phyloP scores from a whole-genome alignment of 805 yeast species.

The Ogataea neopini region DNA sequence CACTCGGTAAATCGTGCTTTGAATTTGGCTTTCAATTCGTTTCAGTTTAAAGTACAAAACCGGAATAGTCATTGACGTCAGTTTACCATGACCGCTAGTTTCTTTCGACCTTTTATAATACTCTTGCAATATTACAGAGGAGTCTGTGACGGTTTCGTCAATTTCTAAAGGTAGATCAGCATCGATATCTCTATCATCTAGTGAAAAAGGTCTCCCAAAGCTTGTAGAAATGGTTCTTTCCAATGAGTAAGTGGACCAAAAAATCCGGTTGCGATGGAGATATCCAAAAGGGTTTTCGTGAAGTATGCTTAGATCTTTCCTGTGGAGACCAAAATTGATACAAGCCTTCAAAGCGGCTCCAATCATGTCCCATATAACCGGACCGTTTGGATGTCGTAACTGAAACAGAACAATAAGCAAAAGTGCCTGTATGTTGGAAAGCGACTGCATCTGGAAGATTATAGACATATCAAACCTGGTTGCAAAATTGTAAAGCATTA shows the following conservation, averaged over 20 bases:
- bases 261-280: constrained; percentile 19
- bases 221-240: constrained; percentile 50
- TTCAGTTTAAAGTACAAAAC: constrained; percentile 15
- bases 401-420: constrained; percentile 17
- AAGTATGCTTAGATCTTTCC: constrained; percentile 14
- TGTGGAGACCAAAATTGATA: constrained; percentile 22
- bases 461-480: constrained; percentile 6
- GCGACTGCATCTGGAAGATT: constrained; percentile 10
- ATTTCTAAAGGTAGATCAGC: constrained; percentile 38
- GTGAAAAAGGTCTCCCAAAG: constrained; percentile 49
- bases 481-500: constrained; percentile 11
- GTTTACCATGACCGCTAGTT: background rate
- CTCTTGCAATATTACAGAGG: constrained; percentile 1
- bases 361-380: constrained; percentile 22
- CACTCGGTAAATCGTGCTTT: constrained; percentile 21
- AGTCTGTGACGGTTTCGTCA: constrained; percentile 14
- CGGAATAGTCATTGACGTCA: constrained; percentile 13
- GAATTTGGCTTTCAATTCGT: constrained; percentile 21
- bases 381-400: constrained; percentile 19
- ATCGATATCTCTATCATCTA: constrained; percentile 52
- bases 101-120: background rate
- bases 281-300: constrained; percentile 12
- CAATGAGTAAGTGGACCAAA: constrained; percentile 50
- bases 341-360: constrained; percentile 19
- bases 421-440: constrained; percentile 10